Evolutionary conservation across 1,284 basidiomycete species (phyloP), one percentile per base, ranked within the genome.

Genomic region (Laetiporus sulphureus): DNA sequence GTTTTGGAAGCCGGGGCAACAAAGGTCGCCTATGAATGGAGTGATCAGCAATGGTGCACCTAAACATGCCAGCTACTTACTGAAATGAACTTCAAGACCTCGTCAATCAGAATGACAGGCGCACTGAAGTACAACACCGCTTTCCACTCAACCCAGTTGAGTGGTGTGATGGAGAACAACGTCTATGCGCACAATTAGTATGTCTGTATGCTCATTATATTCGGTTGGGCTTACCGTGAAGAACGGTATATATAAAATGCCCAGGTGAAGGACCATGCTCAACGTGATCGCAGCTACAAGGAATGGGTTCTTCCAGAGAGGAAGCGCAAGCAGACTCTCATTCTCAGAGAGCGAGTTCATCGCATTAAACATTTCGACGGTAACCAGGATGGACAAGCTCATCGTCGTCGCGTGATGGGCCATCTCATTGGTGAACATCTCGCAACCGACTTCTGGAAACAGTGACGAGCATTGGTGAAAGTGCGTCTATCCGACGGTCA

Each of bases 261-360:
- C 85, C 58, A 95, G 80, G 65, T 99, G 95, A 22, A 98, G 71
- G 0, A 65, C 79, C 91, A 99, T 95, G 60, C 86, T 91, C 39
- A 99, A 68, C 18, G 81, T 66, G 57, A 98, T 92, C 12, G 91
- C 90, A 15, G 63, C 88, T 37, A 94, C 88, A 18, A 99, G 79
- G 73, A 86, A 96, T 42, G 80, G 81, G 62, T 99, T 99, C 62
- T 83, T 85, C 92, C 94, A 96, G 13, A 96, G 66, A 2, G 95
- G 93, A 34, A 98, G 72, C 16, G 77, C 77, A 37, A 99, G 66
- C 50, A 99, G 65, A 49, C 86, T 91, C 69, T 98, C 95, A 62
- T 96, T 96, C 68, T 99, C 96, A n/a, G 89, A 93, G 27, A 99
- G 73, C 41, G 94, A 97, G 66, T 98, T 98, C 81, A 96, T 92